Evolutionary conservation across 1,284 basidiomycete genomes (phyloP).

Genomic region (Leccinum insolens): DNA sequence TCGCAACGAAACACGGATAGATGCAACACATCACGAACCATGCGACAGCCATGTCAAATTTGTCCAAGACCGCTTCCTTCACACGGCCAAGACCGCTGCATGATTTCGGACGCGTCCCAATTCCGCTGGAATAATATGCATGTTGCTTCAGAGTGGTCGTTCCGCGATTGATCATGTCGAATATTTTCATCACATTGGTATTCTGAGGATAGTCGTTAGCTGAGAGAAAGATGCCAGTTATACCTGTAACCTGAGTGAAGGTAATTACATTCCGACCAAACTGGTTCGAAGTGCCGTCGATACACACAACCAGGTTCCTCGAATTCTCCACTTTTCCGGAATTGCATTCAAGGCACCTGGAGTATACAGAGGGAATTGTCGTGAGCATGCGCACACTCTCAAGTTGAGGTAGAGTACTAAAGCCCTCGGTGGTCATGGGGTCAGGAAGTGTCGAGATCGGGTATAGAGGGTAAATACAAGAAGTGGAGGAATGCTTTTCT

Average conservation of each 20-base stretch:
- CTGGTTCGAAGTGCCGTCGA: constrained; percentile 33
- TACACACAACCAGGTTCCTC: constrained; percentile 34
- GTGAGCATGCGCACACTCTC: neutral
- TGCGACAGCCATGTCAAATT: constrained; percentile 30
- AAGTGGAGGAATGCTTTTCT: neutral
- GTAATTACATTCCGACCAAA: constrained; percentile 28
- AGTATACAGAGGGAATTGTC: neutral
- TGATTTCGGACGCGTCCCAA: constrained; percentile 38
- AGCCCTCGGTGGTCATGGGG: neutral
- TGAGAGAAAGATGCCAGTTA: neutral
- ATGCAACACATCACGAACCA: constrained; percentile 21
- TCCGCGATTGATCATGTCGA: constrained; percentile 29
- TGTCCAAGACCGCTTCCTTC: constrained; percentile 21
- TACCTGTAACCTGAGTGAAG: neutral
- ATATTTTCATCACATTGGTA: constrained; percentile 40
- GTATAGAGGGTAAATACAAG: neutral
- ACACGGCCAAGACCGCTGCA: constrained; percentile 22
- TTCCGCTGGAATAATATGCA: constrained; percentile 41
- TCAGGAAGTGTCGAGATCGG: too few relatives aligned
- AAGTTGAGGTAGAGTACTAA: neutral
- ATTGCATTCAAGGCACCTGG: constrained; percentile 15
- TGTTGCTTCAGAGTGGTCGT: constrained; percentile 21
- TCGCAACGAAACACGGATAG: neutral
- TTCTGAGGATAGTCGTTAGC: constrained; percentile 29
- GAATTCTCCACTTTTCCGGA: constrained; percentile 2